phyloP scores from a whole-genome alignment of 352 stramenopile genomes.

The Globisporangium paroecandrum region DNA sequence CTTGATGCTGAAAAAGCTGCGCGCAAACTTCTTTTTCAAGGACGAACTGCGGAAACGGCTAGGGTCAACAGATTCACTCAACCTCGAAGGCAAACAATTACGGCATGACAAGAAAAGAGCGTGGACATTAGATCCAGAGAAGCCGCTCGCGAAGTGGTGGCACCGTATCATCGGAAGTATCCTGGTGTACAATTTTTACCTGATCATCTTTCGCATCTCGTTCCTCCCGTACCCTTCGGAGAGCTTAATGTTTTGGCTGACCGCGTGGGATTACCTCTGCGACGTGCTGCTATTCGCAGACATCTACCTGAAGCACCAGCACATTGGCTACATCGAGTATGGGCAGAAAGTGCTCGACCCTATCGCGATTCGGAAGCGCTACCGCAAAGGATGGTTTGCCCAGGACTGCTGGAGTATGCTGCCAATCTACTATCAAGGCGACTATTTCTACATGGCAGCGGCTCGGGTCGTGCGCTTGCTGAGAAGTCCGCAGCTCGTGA shows the following conservation, averaged over 20 bases:
- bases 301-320: conserved; percentile 37
- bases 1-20: conserved; percentile 23
- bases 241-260: conserved; percentile 26
- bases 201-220: conserved; percentile 44
- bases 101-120: conserved; percentile 19
- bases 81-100: conserved; percentile 29
- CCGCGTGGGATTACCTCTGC: conserved; percentile 31
- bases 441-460: conserved; percentile 34
- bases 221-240: conserved; percentile 34
- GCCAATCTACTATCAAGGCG: conserved; percentile 35
- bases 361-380: conserved; percentile 30
- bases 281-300: conserved; percentile 39
- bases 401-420: conserved; percentile 47
- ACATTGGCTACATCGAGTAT: conserved; percentile 39
- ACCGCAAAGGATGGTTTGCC: conserved; percentile 26
- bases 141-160: conserved; percentile 47
- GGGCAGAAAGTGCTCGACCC: conserved; percentile 41
- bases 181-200: conserved; percentile 56
- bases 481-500: conserved; percentile 36
- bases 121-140: conserved; percentile 41
- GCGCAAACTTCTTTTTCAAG: conserved; percentile 51
- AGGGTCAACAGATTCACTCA: conserved; percentile 39
- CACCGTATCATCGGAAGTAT: conserved; percentile 46
- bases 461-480: conserved; percentile 41
- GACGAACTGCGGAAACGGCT: conserved; percentile 48